Conservation (phyloP, 2,329 filamentous ascomycete species). For the Monilinia laxa region DNA sequence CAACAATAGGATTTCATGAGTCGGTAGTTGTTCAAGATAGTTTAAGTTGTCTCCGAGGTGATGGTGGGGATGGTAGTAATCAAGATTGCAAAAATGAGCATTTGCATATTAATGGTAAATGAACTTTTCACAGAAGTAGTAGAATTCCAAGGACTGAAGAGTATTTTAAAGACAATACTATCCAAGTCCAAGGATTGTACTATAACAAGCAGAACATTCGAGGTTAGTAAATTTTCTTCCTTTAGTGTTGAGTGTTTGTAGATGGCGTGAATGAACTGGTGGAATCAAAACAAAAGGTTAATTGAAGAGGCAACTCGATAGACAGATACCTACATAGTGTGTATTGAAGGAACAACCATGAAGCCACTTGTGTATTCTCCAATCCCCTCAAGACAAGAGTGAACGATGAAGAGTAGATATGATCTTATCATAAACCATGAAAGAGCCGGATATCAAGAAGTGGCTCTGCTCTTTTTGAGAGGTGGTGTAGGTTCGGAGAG, state of each 20-base stretch:
- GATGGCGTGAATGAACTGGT: background rate
- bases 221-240: background rate
- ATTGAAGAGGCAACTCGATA: no score
- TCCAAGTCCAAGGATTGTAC: background rate
- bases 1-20: background rate
- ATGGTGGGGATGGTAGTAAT: background rate
- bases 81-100: background rate
- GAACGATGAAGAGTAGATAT: background rate
- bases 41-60: background rate
- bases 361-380: background rate
- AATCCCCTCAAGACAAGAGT: background rate
- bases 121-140: background rate
- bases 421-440: background rate
- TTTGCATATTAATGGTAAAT: conserved; percentile 5
- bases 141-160: no score
- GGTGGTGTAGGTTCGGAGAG: no score
- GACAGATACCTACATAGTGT: no score
- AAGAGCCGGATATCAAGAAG: no score
- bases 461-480: no score
- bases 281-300: no score
- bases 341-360: background rate
- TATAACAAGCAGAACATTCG: background rate
- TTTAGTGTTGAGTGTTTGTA: no score
- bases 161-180: no score
- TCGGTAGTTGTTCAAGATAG: background rate